These are phyloP conservation scores for Hippophae rhamnoides DNA, from an alignment of 306 rosid genomes.

Conservation along the genomic window DNA sequence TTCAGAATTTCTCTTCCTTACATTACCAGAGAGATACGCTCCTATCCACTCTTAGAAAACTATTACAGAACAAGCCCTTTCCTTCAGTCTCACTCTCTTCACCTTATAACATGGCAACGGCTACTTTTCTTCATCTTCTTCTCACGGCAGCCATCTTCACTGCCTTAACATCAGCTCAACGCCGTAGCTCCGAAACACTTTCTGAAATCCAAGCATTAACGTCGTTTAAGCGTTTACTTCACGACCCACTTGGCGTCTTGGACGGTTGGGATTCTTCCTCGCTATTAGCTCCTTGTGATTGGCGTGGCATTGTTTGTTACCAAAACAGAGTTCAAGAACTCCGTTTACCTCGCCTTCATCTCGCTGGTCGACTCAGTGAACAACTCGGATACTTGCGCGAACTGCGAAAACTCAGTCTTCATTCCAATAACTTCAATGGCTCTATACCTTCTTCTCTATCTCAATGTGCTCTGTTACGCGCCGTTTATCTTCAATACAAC, in stretches of 20 bases:
- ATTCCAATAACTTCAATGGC: constrained; percentile 56
- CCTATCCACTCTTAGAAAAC: background rate
- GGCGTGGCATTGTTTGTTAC: constrained; percentile 55
- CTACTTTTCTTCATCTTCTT: constrained; percentile 13
- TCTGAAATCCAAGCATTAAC: constrained; percentile 46
- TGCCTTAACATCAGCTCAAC: constrained; percentile 18
- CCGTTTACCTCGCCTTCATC: constrained; percentile 60
- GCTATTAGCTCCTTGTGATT: constrained; percentile 66
- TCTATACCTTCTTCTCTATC: constrained; percentile 61
- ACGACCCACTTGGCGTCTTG: constrained; percentile 53
- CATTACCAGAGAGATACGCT: background rate
- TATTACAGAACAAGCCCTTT: background rate
- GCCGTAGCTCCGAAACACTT: background rate
- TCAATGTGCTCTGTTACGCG: constrained; percentile 48
- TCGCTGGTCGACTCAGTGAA: constrained; percentile 37
- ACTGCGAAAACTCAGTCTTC: constrained; percentile 57
- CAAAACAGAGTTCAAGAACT: constrained; percentile 46
- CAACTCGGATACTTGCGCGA: constrained; percentile 34
- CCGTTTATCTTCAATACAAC: constrained; percentile 59
- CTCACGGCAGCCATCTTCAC: constrained; percentile 11
- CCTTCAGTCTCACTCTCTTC: background rate
- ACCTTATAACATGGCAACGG: constrained; percentile 19
- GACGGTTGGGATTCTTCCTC: constrained; percentile 55
- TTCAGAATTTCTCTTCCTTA: constrained; percentile 18
- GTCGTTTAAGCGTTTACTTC: constrained; percentile 39